Evolutionary conservation across 257 asterid species (phyloP).

Genomic region (Rehmannia glutinosa): DNA sequence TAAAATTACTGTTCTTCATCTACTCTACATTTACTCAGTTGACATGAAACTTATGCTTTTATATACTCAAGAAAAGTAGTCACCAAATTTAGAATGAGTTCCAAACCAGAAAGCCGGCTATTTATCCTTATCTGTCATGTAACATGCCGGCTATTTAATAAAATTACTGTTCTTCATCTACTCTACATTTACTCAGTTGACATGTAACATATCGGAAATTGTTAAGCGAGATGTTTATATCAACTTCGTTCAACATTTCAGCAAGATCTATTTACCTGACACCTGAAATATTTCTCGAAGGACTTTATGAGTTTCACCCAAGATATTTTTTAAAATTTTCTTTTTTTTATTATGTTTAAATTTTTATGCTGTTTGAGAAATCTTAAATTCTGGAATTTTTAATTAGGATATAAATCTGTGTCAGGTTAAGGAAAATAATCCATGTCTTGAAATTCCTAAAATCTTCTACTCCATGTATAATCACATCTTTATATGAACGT

Average conservation of each 20-base stretch:
- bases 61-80: neutral
- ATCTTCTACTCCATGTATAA: neutral
- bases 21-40: neutral
- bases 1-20: constrained; percentile 4
- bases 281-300: neutral
- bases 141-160: no score
- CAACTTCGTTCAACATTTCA: neutral
- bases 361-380: no score
- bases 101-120: neutral
- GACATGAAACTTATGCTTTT: neutral
- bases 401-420: neutral
- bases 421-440: neutral
- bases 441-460: neutral
- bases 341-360: no score
- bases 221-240: neutral
- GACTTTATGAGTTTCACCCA: neutral
- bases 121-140: neutral
- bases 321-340: neutral
- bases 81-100: neutral
- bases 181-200: neutral
- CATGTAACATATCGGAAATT: neutral
- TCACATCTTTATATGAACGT: neutral
- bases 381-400: neutral
- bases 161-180: neutral
- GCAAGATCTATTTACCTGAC: neutral